Conservation (phyloP, 139 green algal genomes). For the Microglena sp. region DNA sequence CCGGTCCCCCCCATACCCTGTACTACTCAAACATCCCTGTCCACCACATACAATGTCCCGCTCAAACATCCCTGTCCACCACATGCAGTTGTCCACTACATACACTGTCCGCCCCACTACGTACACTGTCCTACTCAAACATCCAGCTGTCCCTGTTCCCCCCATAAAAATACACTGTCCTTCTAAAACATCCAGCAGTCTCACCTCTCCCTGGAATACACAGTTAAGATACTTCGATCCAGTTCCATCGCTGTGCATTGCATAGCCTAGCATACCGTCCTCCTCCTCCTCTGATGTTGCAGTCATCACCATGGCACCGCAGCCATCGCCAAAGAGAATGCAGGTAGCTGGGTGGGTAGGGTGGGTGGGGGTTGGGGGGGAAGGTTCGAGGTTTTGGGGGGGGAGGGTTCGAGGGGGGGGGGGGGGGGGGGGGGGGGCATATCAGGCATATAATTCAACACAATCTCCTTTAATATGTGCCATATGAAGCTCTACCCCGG, state of each 20-base stretch:
- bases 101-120: too few species aligned
- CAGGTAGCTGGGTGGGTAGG: constrained; percentile 62
- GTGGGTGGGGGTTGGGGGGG: background rate
- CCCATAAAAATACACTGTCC: too few species aligned
- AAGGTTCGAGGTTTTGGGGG: too few species aligned
- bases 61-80: too few species aligned
- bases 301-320: constrained; percentile 76
- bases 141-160: too few species aligned
- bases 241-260: constrained; percentile 78
- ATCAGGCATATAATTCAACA: background rate
- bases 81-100: too few species aligned
- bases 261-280: constrained; percentile 59
- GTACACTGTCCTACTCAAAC: too few species aligned
- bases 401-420: background rate
- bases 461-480: background rate
- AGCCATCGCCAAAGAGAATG: constrained; percentile 96
- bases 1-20: too few species aligned
- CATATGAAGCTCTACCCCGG: background rate
- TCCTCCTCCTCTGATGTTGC: constrained; percentile 7
- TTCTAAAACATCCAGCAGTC: too few species aligned
- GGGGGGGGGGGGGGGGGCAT: background rate
- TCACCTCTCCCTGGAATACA: constrained; percentile 25
- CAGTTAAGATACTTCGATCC: constrained; percentile 72
- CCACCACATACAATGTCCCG: too few species aligned
- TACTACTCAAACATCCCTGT: too few species aligned